These are phyloP conservation scores for Triticum monococcum DNA, from an alignment of 176 grass and related monocot species.

Conservation along the genomic window DNA sequence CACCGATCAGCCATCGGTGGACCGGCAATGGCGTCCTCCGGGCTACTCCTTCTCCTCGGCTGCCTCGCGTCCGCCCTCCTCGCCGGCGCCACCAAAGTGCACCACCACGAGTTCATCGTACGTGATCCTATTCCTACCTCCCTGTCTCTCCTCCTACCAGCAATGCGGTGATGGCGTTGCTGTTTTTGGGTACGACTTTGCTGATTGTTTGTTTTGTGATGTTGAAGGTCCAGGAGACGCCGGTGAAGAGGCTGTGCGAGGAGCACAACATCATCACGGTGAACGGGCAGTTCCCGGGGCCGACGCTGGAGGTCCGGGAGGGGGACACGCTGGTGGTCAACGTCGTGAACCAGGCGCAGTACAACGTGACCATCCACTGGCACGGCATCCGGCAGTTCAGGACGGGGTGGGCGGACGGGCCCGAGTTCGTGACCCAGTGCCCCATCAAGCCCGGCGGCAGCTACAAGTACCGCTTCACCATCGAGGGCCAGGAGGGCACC, in stretches of 20 bases:
- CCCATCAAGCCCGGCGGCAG: constrained; percentile 70
- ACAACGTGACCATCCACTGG: constrained; percentile 78
- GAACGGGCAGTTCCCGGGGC: constrained; percentile 80
- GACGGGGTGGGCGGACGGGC: constrained; percentile 78
- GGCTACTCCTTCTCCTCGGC: constrained; percentile 23
- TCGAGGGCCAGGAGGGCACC: constrained; percentile 70
- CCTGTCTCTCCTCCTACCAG: not conserved
- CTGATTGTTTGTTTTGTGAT: not conserved
- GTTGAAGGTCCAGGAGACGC: constrained; percentile 68
- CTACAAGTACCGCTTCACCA: constrained; percentile 72
- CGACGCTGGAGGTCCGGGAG: constrained; percentile 75
- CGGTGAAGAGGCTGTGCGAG: constrained; percentile 92
- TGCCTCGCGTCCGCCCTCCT: constrained; percentile 3
- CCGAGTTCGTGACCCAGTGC: constrained; percentile 85
- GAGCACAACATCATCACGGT: constrained; percentile 72
- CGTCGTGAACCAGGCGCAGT: constrained; percentile 58
- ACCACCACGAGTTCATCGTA: constrained; percentile 79
- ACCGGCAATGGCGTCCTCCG: constrained; percentile 30
- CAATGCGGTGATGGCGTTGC: not conserved
- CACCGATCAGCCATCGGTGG: not conserved
- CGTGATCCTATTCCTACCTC: not conserved
- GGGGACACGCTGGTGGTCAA: constrained; percentile 77
- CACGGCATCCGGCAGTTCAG: constrained; percentile 70
- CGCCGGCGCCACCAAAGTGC: constrained; percentile 52
- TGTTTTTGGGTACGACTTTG: not conserved